phyloP scores from a whole-genome alignment of 805 yeast genomes.

The Metschnikowia kunwiensis region DNA sequence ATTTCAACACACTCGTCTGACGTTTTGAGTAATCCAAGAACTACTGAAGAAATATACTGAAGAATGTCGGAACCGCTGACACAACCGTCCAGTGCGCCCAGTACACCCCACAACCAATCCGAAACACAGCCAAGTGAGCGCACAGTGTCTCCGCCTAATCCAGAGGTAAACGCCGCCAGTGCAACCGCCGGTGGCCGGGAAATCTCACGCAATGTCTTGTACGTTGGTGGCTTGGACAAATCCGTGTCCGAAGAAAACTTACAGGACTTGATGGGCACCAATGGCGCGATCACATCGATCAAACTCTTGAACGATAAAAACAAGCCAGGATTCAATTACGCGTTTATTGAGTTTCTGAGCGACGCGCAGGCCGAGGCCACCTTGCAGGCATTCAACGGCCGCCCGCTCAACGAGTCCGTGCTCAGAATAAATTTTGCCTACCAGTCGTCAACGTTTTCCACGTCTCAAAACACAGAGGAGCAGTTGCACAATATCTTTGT shows the following conservation, averaged over 20 bases:
- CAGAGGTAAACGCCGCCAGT: slow-evolving; percentile 48
- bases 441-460: slow-evolving; percentile 68
- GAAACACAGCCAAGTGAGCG: not conserved
- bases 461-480: slow-evolving; percentile 37
- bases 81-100: not conserved
- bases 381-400: slow-evolving; percentile 56
- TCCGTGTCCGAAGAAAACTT: slow-evolving; percentile 61
- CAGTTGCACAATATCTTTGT: slow-evolving; percentile 74
- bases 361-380: slow-evolving; percentile 62
- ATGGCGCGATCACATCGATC: slow-evolving; percentile 60
- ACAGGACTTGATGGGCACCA: slow-evolving; percentile 57
- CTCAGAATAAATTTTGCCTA: slow-evolving; percentile 79
- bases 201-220: slow-evolving; percentile 64
- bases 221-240: slow-evolving; percentile 73
- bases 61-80: slow-evolving; percentile 8
- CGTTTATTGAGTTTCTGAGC: slow-evolving; percentile 71
- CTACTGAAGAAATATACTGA: too few relatives aligned
- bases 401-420: slow-evolving; percentile 50
- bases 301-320: slow-evolving; percentile 77
- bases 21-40: too few relatives aligned
- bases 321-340: slow-evolving; percentile 70
- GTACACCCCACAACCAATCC: slow-evolving; percentile 1
- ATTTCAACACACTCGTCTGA: too few relatives aligned
- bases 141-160: slow-evolving; percentile 1
- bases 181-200: slow-evolving; percentile 83